A percentile compares a stretch with the other conserved stretches of the same genome.
Conservation (phyloP, 805 yeast species). For the Nematodospora valgi region DNA sequence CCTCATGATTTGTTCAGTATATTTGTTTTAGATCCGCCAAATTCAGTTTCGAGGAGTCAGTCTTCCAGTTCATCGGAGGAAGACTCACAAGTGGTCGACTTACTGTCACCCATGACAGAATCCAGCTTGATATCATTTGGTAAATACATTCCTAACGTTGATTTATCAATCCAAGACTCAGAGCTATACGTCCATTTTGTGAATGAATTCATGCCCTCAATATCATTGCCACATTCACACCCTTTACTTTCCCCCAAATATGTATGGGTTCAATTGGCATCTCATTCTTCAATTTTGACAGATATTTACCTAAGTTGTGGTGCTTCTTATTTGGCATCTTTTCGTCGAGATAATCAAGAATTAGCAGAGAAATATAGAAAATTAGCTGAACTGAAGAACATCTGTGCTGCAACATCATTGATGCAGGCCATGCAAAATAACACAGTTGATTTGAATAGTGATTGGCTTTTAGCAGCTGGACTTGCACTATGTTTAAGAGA, state of each 20-base stretch:
- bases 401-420: slow-evolving; percentile 2
- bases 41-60: not conserved
- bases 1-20: not conserved
- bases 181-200: slow-evolving; percentile 5
- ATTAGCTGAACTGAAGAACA: slow-evolving; percentile 6
- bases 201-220: slow-evolving; percentile 5
- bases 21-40: not conserved
- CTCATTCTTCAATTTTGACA: slow-evolving; percentile 2
- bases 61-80: not conserved
- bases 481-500: slow-evolving; percentile 6
- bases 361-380: slow-evolving; percentile 1
- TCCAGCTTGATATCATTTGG: not conserved
- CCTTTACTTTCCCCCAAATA: slow-evolving; percentile 5
- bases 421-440: slow-evolving; percentile 4
- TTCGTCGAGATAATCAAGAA: not conserved
- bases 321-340: slow-evolving; percentile 6
- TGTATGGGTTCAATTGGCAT: slow-evolving; percentile 1
- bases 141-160: slow-evolving; percentile 4
- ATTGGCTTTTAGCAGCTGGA: slow-evolving; percentile 8
- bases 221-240: slow-evolving; percentile 7
- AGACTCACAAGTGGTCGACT: not conserved
- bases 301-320: slow-evolving; percentile 8
- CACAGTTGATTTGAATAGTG: slow-evolving; percentile 4
- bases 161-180: slow-evolving; percentile 6
- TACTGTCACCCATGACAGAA: not conserved